A percentile compares a stretch with the other conserved stretches of the same genome.
Conservation (phyloP, 106 monocot species). For the Hemerocallis citrina region DNA sequence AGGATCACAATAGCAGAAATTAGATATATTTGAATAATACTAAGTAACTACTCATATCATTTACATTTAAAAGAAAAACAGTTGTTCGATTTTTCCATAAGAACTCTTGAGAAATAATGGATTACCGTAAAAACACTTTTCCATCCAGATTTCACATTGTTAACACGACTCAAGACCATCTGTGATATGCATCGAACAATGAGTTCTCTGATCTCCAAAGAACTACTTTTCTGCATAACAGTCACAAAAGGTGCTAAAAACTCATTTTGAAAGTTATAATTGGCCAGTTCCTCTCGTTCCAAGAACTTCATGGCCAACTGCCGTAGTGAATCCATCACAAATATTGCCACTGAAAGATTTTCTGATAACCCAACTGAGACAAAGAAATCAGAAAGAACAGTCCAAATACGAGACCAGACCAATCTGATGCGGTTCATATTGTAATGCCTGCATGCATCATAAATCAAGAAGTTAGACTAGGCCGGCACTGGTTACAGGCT, state of each 20-base stretch:
- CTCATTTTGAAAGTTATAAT: slow-evolving; percentile 96
- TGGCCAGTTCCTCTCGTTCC: slow-evolving; percentile 89
- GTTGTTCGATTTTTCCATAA: slow-evolving; percentile 1
- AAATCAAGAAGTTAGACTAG: slow-evolving; percentile 8
- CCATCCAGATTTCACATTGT: slow-evolving; percentile 97
- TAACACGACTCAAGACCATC: slow-evolving; percentile 91
- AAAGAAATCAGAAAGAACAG: slow-evolving; percentile 90
- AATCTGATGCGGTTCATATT: slow-evolving; percentile 96
- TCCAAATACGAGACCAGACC: slow-evolving; percentile 98
- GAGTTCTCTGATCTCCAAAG: slow-evolving; percentile 82
- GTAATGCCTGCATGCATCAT: slow-evolving; percentile 69
- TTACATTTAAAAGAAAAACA: no score
- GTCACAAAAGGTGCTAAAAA: slow-evolving; percentile 87
- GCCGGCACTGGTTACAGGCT: no score
- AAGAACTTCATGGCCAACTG: slow-evolving; percentile 96
- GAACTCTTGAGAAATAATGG: neutral
- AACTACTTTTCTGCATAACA: slow-evolving; percentile 91
- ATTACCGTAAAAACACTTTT: slow-evolving; percentile 96
- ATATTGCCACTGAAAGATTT: slow-evolving; percentile 91
- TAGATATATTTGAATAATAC: no score
- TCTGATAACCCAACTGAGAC: slow-evolving; percentile 89
- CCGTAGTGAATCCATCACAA: slow-evolving; percentile 97
- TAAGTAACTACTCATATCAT: no score
- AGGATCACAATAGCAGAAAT: no score
- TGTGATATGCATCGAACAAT: slow-evolving; percentile 82